phyloP scores from a whole-genome alignment of 768 basidiomycete genomes.

The Podaxis carcinomalis region DNA sequence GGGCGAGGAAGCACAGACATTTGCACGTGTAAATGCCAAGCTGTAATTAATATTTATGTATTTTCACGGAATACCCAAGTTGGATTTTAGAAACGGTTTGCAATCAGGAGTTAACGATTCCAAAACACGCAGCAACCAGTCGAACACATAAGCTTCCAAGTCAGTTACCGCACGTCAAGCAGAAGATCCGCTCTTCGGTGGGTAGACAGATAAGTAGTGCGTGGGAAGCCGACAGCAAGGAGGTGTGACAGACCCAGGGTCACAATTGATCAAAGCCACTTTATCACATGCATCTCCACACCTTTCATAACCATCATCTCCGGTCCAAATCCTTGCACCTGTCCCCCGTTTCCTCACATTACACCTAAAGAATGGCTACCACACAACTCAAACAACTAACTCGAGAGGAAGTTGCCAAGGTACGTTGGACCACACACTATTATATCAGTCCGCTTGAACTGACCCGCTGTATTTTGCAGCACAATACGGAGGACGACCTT shows the following conservation, averaged over 20 bases:
- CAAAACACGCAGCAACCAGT: too few species aligned
- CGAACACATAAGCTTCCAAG: too few species aligned
- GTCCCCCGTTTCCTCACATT: background rate
- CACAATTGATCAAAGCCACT: background rate
- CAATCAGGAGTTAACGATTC: too few species aligned
- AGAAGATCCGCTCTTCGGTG: too few species aligned
- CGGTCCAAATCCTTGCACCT: background rate
- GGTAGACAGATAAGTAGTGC: too few species aligned
- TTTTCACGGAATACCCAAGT: background rate
- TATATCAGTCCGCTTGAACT: background rate
- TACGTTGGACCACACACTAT: slow-evolving; percentile 22
- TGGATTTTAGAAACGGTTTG: too few species aligned
- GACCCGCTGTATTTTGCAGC: slow-evolving; percentile 37
- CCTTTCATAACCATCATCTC: background rate
- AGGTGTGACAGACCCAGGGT: background rate
- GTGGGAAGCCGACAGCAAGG: too few species aligned
- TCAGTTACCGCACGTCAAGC: too few species aligned
- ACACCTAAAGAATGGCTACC: slow-evolving; percentile 21
- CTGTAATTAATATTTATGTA: slow-evolving; percentile 4
- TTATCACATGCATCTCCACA: background rate
- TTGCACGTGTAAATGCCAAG: slow-evolving; percentile 15
- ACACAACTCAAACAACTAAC: slow-evolving; percentile 35
- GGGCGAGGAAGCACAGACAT: slow-evolving; percentile 24
- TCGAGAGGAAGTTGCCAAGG: slow-evolving; percentile 71
- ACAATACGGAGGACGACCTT: slow-evolving; percentile 75